Base-by-base conservation (phyloP, 2,329 filamentous ascomycete species). In the Torrubiellomyces zombiae region DNA sequence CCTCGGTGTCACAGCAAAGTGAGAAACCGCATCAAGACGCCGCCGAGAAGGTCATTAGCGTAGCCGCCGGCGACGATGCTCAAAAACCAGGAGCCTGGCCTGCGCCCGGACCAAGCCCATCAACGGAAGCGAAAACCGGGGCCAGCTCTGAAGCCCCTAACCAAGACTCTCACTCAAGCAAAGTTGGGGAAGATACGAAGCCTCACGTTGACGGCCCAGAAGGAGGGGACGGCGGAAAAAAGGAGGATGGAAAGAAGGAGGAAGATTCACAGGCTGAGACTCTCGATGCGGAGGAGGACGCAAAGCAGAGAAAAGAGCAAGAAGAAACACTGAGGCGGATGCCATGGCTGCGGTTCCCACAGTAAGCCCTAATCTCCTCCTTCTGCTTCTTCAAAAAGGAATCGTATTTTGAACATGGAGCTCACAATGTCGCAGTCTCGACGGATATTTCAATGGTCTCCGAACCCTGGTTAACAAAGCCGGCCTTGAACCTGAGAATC, bases 371-470 rank as follows among this genome's bases (percentile, higher is more conserved):
- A 7, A 8, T 7, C 11, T 14, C 13, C 20, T 16, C 9, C 11
- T 21, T 14, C 4, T 7, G 7, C 7, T 14, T 12, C 16, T 9
- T 3, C 16, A 20, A 24, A n/a, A n/a, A n/a, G n/a, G n/a, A n/a
- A n/a, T n/a, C n/a, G n/a, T n/a, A n/a, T n/a, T n/a, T n/a, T n/a
- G n/a, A n/a, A n/a, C n/a, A n/a, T n/a, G n/a, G n/a, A n/a, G n/a
- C n/a, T n/a, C n/a, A n/a, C n/a, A n/a, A n/a, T n/a, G n/a, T n/a
- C n/a, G n/a, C 28, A 91, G 86, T 38, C 70, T 93, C 27, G 71
- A 75, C 36, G 67, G 76, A 21, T 93, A 86, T 45, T 82, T 80
- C 48, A 72, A 76, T 20, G 83, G 83, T 5, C 60, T 93, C 28
- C 68, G 74, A 37, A 68, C 69, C 0, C 47, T 93, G 29, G 71